Base-by-base conservation (phyloP, 306 rosid genomes). In the Prunus persica region DNA sequence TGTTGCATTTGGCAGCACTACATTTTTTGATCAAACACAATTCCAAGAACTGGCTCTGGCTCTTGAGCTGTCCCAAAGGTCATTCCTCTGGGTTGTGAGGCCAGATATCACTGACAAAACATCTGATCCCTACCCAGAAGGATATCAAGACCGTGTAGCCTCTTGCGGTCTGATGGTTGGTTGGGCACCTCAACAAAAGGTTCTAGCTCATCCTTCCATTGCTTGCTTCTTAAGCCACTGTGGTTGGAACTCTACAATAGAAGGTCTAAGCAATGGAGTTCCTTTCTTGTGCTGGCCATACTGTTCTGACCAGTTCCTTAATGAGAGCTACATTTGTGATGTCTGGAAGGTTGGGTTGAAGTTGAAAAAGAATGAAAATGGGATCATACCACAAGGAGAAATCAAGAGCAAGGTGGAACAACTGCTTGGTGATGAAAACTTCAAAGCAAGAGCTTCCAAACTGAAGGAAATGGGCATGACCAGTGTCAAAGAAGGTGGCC, bases 401-500 rank as follows among this genome's bases (percentile, higher is more conserved):
- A 58, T 83, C 43, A 72, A 14, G 67, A 73, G 27, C 38, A 80
- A 77, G 22, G 67, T 77, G 2, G 80, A 84, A 3, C 49, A 72
- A 14, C 30, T 84, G 14, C 74, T 84, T 22, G 34, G 62, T 15
- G 73, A 72, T 65, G 73, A 52, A 67, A 3, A 12, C 1, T 72
- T 72, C 13, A 83, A 14, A 56, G 74, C 24, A 30, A 79, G 79
- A 41, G 66, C 69, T 28, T 22, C 46, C 32, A 38, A 72, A 25
- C 30, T 75, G 8, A 79, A 73, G 84, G 76, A 86, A 69, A 28
- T 61, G 38, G 11, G 62, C 22, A 54, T 54, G 54, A 72, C 68
- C 45, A 80, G 43, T 65, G 46, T 24, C 57, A 71, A 32, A 58
- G 78, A 88, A 75, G 84, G 83, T 28, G 84, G 73, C 2, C 73